Evolutionary conservation across 805 yeast genomes (phyloP).

Genomic region (Suhomyces xylopsoci): DNA sequence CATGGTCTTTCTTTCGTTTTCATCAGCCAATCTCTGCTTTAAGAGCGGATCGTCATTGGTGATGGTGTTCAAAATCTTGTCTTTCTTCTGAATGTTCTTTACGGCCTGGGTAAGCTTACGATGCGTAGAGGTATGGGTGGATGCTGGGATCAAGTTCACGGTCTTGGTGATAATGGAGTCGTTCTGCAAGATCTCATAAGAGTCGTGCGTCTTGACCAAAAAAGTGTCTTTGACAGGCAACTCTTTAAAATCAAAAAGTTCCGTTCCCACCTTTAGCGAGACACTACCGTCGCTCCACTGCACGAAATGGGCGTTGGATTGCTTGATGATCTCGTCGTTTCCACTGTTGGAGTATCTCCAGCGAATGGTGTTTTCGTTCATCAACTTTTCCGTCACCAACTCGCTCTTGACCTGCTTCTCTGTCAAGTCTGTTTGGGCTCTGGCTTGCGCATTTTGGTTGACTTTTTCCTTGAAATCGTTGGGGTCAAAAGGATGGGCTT

Average conservation of each 20-base stretch:
- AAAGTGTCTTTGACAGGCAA: conserved; percentile 68
- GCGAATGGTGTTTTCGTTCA: conserved; percentile 82
- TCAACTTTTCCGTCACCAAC: conserved; percentile 55
- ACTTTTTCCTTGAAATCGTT: conserved; percentile 53
- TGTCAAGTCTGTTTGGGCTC: conserved; percentile 27
- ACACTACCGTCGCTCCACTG: conserved; percentile 93
- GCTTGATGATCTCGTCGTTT: conserved; percentile 71
- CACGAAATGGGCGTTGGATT: conserved; percentile 84
- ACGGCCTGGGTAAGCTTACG: conserved; percentile 72
- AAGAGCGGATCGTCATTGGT: conserved; percentile 67
- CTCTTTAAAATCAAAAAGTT: conserved; percentile 73
- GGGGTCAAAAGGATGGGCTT: conserved; percentile 86
- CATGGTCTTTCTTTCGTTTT: conserved; percentile 54
- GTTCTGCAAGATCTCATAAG: conserved; percentile 66
- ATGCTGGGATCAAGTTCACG: conserved; percentile 81
- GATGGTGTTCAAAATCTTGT: conserved; percentile 49
- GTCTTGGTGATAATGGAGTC: conserved; percentile 62
- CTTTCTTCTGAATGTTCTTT: conserved; percentile 45
- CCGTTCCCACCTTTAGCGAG: conserved; percentile 84
- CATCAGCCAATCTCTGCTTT: conserved; percentile 65
- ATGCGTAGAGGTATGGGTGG: conserved; percentile 84
- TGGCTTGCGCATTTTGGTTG: conserved; percentile 33
- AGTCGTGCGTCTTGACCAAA: conserved; percentile 67
- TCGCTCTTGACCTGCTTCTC: conserved; percentile 47
- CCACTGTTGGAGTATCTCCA: conserved; percentile 87